Evolutionary conservation across 2,329 filamentous ascomycete genomes (phyloP).

Genomic region (Epichloe aotearoae): DNA sequence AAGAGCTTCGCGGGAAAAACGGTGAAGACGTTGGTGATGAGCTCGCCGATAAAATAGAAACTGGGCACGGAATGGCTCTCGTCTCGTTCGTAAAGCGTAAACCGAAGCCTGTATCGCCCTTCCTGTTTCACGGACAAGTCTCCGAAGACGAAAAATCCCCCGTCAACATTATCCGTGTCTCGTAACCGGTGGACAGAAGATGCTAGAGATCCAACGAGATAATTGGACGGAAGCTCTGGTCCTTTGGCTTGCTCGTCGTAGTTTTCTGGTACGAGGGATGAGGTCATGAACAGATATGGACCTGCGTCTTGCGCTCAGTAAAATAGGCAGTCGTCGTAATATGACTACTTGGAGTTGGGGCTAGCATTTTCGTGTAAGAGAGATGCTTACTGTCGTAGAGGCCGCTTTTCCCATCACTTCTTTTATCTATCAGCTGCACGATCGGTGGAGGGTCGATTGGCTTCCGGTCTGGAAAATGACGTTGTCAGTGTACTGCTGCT

Average conservation of each 20-base stretch:
- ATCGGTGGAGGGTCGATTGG: slow-evolving; percentile 82
- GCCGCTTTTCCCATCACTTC: slow-evolving; percentile 9
- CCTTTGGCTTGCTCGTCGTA: slow-evolving; percentile 25
- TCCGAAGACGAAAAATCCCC: slow-evolving; percentile 87
- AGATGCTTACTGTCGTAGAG: slow-evolving; percentile 13
- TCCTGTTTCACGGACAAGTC: slow-evolving; percentile 69
- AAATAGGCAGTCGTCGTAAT: too few species aligned
- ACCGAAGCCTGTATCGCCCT: slow-evolving; percentile 60
- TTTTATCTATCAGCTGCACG: slow-evolving; percentile 44
- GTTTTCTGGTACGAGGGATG: slow-evolving; percentile 27
- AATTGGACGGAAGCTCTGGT: slow-evolving; percentile 25
- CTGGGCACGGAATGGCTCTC: slow-evolving; percentile 12
- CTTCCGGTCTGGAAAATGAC: slow-evolving; percentile 50
- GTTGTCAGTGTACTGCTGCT: too few species aligned
- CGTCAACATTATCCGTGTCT: slow-evolving; percentile 63
- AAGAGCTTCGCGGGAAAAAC: slow-evolving; percentile 56
- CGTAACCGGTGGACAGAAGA: slow-evolving; percentile 76
- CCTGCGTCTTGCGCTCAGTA: slow-evolving; percentile 14
- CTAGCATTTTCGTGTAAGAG: too few species aligned
- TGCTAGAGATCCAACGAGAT: slow-evolving; percentile 57
- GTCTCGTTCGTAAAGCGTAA: slow-evolving; percentile 50
- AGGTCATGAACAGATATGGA: slow-evolving; percentile 36
- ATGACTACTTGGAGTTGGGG: too few species aligned
- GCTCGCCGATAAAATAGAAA: slow-evolving; percentile 12
- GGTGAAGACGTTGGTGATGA: slow-evolving; percentile 49